Evolutionary conservation across 345 rosid genomes (phyloP), one percentile per base, ranked within the genome.

Genomic region (Populus tremula): DNA sequence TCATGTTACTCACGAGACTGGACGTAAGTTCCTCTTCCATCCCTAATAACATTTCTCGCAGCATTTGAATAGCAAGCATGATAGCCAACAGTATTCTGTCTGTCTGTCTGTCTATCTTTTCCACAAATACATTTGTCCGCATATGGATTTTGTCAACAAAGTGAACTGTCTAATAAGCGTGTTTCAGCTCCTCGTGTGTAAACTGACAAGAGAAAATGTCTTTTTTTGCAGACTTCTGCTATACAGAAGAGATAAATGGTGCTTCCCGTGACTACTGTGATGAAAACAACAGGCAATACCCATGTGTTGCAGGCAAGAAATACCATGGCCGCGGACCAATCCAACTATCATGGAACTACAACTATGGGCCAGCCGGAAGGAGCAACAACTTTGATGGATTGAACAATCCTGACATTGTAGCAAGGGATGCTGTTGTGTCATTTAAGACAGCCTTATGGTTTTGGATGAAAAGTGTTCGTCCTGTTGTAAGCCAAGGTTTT

Each of bases 371-470:
- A 1, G 95, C 94, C 0, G 95, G 97, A 5, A 27, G 77, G 0
- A 87, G 86, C 59, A 72, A 77, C 29, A 76, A 86, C 14, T 87
- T 93, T 31, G 91, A 93, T 2, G 91, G 91, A 2, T 76, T 90
- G 20, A 85, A 82, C 59, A 73, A 90, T 1, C 95, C 95, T 1
- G 95, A 91, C 74, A 87, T 82, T 0, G 92, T 93, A 23, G 91
- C 88, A 27, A 85, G 77, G 0, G 90, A 91, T 69, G 88, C 91
- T 0, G 79, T 83, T 9, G 70, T 91, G 6, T 81, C 93, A 0
- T 93, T 93, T 84, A 86, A 85, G 86, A 87, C 94, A 0, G 91
- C 91, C 18, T 63, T 92, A 25, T 91, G 97, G 97, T 92, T 76
- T 73, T 93, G 94, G 97, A 89, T 83, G 85, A 82, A 79, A 20